Base-by-base conservation (phyloP, 768 basidiomycete species). In the Sporobolomyces roseus region DNA sequence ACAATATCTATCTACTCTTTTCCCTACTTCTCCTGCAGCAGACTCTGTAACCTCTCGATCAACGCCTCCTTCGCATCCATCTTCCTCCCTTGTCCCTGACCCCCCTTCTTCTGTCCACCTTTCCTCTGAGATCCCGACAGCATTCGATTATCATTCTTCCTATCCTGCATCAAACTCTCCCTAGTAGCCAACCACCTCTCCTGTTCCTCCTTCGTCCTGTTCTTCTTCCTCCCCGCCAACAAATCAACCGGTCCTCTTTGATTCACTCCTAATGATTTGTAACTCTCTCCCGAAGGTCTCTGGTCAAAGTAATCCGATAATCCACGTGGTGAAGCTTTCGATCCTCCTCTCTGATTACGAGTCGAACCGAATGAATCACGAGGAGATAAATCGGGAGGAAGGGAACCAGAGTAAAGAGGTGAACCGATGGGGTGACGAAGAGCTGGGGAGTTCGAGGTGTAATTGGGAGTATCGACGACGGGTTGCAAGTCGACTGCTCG, bases 391-490 rank as follows among this genome's bases (percentile, higher is more conserved):
- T 63, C 67, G 25, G 58, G n/a, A 21, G 66, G 65, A 6, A 61
- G 12, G 14, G 46, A 19, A 8, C 66, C 66, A 25, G 61, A 63
- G 64, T 72, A 72, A 16, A 41, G 55, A 4, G 55, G 66, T 8
- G 63, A 27, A 19, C 71, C 71, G 21, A 67, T 67, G 13, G 46
- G 27, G 5, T 62, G 58, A 0, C 50, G 7, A 1, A 49, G 12
- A 13, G 58, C 43, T 8, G 35, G 41, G 3, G 38, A 19, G 7
- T 27, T 35, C n/a, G 25, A 7, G 0, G 54, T 21, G 25, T 23
- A 13, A 17, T 33, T 8, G 14, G 55, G 49, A 43, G 60, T 25
- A 21, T 63, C 67, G 38, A 63, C 56, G 12, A 56, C 27, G 10
- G 61, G 62, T 38, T 54, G 41, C 35, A 72, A 50, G 8, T 35